Evolutionary conservation across 1,139 yeast genomes (phyloP).

Genomic region (Hyphopichia buzzinii): DNA sequence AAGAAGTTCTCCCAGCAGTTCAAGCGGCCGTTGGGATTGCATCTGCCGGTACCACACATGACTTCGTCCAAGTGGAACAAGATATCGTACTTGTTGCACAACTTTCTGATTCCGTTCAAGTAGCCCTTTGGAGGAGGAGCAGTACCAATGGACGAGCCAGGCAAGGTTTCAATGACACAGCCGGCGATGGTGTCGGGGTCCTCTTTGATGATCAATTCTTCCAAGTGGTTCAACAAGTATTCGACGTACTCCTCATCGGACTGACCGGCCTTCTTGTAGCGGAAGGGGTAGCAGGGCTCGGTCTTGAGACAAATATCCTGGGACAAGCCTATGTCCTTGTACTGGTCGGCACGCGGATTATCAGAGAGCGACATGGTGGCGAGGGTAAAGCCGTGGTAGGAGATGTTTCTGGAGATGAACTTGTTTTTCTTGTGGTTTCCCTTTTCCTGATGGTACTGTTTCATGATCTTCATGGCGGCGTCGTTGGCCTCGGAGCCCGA

Average conservation of each 20-base stretch:
- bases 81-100: constrained; percentile 59
- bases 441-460: constrained; percentile 54
- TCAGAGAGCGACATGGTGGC: constrained; percentile 53
- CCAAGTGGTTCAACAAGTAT: constrained; percentile 45
- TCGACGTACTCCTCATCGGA: constrained; percentile 48
- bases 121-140: constrained; percentile 57
- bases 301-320: constrained; percentile 44
- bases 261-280: constrained; percentile 45
- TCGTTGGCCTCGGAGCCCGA: constrained; percentile 66
- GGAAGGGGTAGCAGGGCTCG: constrained; percentile 49
- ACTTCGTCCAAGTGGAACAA: constrained; percentile 60
- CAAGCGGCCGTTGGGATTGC: constrained; percentile 27
- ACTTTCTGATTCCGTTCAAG: constrained; percentile 49
- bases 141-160: constrained; percentile 61
- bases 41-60: constrained; percentile 64
- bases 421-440: constrained; percentile 49
- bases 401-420: constrained; percentile 50
- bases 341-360: constrained; percentile 40
- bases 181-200: constrained; percentile 57
- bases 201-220: constrained; percentile 44
- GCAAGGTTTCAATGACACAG: constrained; percentile 52
- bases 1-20: constrained; percentile 50
- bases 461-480: constrained; percentile 53
- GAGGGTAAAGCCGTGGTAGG: constrained; percentile 60
- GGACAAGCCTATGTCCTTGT: constrained; percentile 41